Conservation (phyloP, 140 eudicot genomes). For the Senecio squalidus region DNA sequence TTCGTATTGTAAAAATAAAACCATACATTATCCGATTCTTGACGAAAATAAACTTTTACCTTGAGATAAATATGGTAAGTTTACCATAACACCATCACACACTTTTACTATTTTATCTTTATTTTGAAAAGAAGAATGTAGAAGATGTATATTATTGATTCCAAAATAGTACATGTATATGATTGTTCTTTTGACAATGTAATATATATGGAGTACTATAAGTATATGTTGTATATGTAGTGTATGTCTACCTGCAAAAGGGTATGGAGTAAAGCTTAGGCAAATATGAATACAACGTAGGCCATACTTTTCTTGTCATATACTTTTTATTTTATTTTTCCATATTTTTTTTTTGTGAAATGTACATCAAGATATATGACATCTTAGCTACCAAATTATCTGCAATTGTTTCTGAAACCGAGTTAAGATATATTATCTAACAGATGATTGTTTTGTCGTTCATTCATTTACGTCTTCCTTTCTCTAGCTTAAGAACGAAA, state of each 20-base stretch:
- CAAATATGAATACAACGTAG: constrained; percentile 24
- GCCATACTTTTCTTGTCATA: constrained; percentile 7
- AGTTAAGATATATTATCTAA: neutral
- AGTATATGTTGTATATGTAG: constrained; percentile 21
- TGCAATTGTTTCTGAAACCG: neutral
- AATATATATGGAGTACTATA: constrained; percentile 11
- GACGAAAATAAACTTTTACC: neutral
- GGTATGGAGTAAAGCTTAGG: constrained; percentile 39
- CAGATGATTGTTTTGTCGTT: neutral
- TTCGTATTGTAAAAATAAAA: no score
- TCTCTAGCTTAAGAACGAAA: no score
- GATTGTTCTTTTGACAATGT: constrained; percentile 14
- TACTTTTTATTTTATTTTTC: constrained; percentile 2
- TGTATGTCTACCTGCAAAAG: constrained; percentile 29
- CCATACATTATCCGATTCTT: no score
- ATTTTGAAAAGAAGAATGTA: neutral
- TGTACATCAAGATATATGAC: constrained; percentile 21
- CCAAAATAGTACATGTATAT: constrained; percentile 10
- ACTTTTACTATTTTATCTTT: neutral
- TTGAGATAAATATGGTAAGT: neutral
- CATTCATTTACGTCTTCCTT: no score
- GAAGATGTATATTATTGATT: constrained; percentile 8
- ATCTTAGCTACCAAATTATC: constrained; percentile 13
- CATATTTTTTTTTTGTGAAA: neutral
- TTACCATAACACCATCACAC: neutral